Evolutionary conservation across 1,284 basidiomycete species (phyloP), one percentile per base, ranked within the genome.

Genomic region (Boletellus sp.): DNA sequence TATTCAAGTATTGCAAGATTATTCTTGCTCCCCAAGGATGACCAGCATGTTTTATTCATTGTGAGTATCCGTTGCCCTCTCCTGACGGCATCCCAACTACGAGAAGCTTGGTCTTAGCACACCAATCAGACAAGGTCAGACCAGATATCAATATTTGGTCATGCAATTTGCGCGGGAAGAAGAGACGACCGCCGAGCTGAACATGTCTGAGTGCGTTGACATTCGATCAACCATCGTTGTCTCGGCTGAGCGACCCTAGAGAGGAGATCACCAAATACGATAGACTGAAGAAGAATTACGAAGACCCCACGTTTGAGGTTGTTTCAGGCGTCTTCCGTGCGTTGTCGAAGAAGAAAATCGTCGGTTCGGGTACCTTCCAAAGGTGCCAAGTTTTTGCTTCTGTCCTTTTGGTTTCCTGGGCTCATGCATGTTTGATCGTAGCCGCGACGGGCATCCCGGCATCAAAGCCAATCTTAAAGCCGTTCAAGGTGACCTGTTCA

Each of bases 391-490:
- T 26, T 24, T 32, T 26, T 42, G 1, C 22, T 21, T 16, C n/a
- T 32, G 35, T 6, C 15, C 33, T 49, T 39, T 5, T 16, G 6
- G 13, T 30, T 45, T 33, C 44, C 36, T 53, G n/a, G 53, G 7
- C 47, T 55, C 33, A 57, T 19, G 24, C 37, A 26, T 22, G 41
- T 24, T 7, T 37, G 8, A 40, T 43, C 44, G 6, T 52, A 91
- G 88, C 59, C 86, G 85, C 15, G 82, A 82, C 52, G 85, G 86
- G 10, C 86, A 88, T 58, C 85, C 87, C 6, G 85, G 86, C 19
- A 83, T 99, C 74, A 98, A 98, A 75, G 95, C 93, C 61, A 98
- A 98, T 71, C 81, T 99, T 64, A 99, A 99, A 74, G 97, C 97
- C 40, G 83, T 91, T 15, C 95, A 97, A 70, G 97, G 97, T 57